These are phyloP conservation scores for Haplosporangium sp. DNA, from an alignment of 371 early-diverging fungal species.

Conservation along the genomic window DNA sequence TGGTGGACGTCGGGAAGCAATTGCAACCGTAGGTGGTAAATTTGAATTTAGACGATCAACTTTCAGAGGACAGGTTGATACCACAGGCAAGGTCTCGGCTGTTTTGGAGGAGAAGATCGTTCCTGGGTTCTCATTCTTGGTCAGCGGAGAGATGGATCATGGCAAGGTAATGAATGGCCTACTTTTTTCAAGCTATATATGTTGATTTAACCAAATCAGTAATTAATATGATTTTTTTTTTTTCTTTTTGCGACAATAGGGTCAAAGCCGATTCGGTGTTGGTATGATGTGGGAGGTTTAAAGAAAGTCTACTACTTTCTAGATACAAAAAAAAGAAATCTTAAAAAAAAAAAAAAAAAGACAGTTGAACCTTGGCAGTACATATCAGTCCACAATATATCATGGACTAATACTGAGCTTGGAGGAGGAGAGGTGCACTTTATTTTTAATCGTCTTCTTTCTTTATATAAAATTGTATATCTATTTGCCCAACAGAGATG, in stretches of 20 bases:
- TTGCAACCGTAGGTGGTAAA: conserved; percentile 95
- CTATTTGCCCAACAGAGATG: no score
- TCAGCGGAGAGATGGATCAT: conserved; percentile 96
- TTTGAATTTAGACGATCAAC: conserved; percentile 94
- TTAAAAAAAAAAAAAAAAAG: no score
- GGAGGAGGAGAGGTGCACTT: no score
- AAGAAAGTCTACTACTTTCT: conserved; percentile 43
- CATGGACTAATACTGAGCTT: no score
- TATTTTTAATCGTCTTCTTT: no score
- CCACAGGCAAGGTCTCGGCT: conserved; percentile 87
- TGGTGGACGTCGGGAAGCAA: conserved; percentile 87
- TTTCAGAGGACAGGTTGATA: conserved; percentile 92
- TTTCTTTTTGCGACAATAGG: conserved; percentile 49
- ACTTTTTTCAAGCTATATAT: conserved; percentile 23
- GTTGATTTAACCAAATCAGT: conserved; percentile 46
- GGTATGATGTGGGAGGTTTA: conserved; percentile 85
- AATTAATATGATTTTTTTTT: conserved; percentile 4
- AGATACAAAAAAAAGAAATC: no score
- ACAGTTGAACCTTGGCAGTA: no score
- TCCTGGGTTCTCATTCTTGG: conserved; percentile 91
- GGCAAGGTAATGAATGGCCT: conserved; percentile 69
- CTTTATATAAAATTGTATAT: no score
- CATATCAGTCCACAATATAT: no score
- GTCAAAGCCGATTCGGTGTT: conserved; percentile 84
- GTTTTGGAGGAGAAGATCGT: conserved; percentile 96